Percentiles rank a stretch among this genome's conserved stretches.
phyloP scores from a whole-genome alignment of 768 basidiomycete genomes.

The Mycena leptocephala region DNA sequence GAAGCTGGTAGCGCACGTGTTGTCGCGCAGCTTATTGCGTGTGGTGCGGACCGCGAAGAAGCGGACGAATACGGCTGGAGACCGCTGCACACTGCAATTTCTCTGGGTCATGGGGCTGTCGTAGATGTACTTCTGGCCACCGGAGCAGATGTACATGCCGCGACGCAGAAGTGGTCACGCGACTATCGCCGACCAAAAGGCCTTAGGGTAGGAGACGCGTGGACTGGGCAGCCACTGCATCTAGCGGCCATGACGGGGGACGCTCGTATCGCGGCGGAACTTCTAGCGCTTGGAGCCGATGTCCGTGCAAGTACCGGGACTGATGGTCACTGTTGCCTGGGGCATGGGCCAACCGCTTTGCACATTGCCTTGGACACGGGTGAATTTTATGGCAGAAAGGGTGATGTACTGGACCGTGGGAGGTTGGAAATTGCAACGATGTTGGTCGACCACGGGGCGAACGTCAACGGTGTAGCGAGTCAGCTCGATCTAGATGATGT shows the following conservation, averaged over 20 bases:
- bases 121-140: neutral
- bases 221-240: constrained; percentile 20
- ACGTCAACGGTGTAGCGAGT: constrained; percentile 15
- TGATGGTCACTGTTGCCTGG: neutral
- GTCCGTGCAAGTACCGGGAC: constrained; percentile 3
- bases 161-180: neutral
- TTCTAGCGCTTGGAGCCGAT: constrained; percentile 20
- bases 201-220: neutral
- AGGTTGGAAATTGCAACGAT: constrained; percentile 10
- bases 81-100: constrained; percentile 13
- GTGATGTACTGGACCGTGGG: neutral
- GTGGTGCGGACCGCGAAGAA: neutral
- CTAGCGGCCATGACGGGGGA: constrained; percentile 25
- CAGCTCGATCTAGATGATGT: constrained; percentile 11
- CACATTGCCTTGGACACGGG: constrained; percentile 25
- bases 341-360: constrained; percentile 26
- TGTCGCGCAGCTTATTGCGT: neutral
- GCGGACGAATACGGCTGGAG: neutral
- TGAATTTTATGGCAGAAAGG: neutral
- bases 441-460: constrained; percentile 8
- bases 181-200: neutral
- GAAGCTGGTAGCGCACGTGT: constrained; percentile 1
- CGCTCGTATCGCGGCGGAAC: neutral
- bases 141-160: neutral
- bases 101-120: neutral